Percentiles rank a stretch among this genome's conserved stretches.
phyloP scores from a whole-genome alignment of 108 stramenopile species.

The Mediolabrus comicus region DNA sequence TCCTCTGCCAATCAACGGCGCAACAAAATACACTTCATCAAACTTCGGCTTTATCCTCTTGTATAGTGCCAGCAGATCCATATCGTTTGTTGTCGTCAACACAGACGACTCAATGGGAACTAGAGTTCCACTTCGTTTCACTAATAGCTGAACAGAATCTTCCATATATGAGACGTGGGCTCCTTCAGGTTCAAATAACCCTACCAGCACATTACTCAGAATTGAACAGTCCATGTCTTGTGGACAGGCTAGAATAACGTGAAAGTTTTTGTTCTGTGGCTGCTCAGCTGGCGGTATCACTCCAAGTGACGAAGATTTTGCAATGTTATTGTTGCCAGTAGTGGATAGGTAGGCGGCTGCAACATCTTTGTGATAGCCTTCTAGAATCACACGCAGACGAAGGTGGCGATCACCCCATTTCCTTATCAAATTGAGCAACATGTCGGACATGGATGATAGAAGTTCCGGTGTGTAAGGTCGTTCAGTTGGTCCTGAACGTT shows the following conservation, averaged over 20 bases:
- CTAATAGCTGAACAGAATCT: too few species aligned
- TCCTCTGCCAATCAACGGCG: too few species aligned
- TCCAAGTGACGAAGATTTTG: background rate
- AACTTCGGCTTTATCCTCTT: too few species aligned
- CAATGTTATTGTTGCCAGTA: background rate
- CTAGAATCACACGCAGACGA: slow-evolving; percentile 12
- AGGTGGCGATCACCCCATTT: slow-evolving; percentile 31
- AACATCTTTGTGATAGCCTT: slow-evolving; percentile 18
- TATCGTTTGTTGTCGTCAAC: too few species aligned
- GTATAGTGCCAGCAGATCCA: too few species aligned
- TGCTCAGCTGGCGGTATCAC: background rate
- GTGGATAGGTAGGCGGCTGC: slow-evolving; percentile 5
- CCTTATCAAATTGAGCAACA: slow-evolving; percentile 23
- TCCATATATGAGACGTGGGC: too few species aligned
- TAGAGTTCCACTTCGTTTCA: too few species aligned
- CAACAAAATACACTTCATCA: too few species aligned
- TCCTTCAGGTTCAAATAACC: too few species aligned
- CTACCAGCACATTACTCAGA: too few species aligned
- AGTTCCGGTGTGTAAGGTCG: slow-evolving; percentile 24
- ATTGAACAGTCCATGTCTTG: too few species aligned
- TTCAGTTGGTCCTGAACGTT: slow-evolving; percentile 26
- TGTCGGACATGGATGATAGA: slow-evolving; percentile 15
- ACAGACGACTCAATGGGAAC: too few species aligned
- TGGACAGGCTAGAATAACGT: slow-evolving; percentile 12
- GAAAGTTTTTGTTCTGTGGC: slow-evolving; percentile 4